Percentiles rank a stretch among this genome's conserved stretches.
Evolutionary conservation across 192 early-diverging fungal genomes (phyloP).

Genomic region (Podila verticillata): DNA sequence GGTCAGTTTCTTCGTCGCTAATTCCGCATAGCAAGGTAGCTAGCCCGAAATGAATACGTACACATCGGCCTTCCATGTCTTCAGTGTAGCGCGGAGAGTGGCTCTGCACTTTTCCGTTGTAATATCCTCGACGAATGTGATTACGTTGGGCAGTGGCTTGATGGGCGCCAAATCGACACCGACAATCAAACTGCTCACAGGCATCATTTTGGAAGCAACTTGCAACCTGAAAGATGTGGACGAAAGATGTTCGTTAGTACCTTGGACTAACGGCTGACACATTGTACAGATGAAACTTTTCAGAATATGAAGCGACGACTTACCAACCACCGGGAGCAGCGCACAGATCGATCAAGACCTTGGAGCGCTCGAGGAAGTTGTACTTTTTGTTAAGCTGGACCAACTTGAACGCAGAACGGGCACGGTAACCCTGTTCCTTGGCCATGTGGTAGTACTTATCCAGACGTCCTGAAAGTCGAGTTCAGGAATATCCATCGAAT

Average conservation of each 20-base stretch:
- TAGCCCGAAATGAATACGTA: conserved; percentile 39
- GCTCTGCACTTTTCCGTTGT: conserved; percentile 92
- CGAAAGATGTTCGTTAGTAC: background rate
- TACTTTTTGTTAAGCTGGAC: conserved; percentile 99
- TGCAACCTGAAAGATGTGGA: conserved; percentile 69
- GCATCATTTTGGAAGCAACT: conserved; percentile 98
- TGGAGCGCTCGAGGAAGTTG: conserved; percentile 91
- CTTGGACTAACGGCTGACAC: background rate
- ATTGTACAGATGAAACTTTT: background rate
- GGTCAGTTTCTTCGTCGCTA: background rate
- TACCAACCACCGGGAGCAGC: conserved; percentile 98
- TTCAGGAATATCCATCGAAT: background rate
- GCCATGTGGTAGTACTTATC: conserved; percentile 99
- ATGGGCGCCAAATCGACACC: conserved; percentile 96
- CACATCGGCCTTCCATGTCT: conserved; percentile 99
- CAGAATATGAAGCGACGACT: conserved; percentile 21
- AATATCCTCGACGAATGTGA: conserved; percentile 97
- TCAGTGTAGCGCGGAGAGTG: conserved; percentile 87
- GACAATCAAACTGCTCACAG: conserved; percentile 91
- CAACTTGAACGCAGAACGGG: conserved; percentile 99
- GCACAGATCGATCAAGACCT: conserved; percentile 94
- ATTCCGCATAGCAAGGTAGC: no score
- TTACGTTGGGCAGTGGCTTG: conserved; percentile 94
- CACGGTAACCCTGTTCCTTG: conserved; percentile 99
- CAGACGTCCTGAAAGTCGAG: conserved; percentile 80